Base-by-base conservation (phyloP, 805 yeast genomes). In the Nakazawaea siamensis region DNA sequence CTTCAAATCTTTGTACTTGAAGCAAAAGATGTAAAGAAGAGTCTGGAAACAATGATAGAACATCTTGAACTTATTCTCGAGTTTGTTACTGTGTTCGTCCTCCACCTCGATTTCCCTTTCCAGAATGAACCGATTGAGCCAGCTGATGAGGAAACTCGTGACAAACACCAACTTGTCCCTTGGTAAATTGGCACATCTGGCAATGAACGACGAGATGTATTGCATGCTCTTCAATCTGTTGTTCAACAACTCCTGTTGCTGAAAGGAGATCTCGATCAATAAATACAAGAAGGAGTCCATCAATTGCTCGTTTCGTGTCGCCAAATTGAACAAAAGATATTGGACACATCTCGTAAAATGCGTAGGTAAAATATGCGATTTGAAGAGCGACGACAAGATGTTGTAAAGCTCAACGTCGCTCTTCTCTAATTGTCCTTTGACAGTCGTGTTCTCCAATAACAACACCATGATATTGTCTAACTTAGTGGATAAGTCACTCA, bases 11-110 rank as follows among this genome's bases (percentile, higher is more conserved):
- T 70, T 57, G 55, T 83, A 82, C 44, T 96, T 70, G 58, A 90
- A 90, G 52, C 97, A 90, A 54, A 92, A 87, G 14, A 92, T 85
- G 58, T 90, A 90, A 41, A 90, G 65, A 38, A 92, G 62, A 0
- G 95, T 86, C 58, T 90, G 98, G 50, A 87, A 80, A 3, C 90
- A 83, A 6, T 95, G 84, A 54, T 90, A 90, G 43, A 92, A 83
- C 57, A 86, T 68, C 50, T 82, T 81, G 60, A 88, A 88, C 40
- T 94, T 68, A 45, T 86, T 94, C 95, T 88, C 84, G 4, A 30
- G n/a, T n/a, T 21, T 21, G 18, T 33, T 24, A 2, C 29, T 8
- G n/a, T 20, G 17, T 3, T 24, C 13, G n/a, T 88, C 87, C 30
- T 67, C 70, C 7, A 86, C 82, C 55, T 92, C 97, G 30, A 66